phyloP scores from a whole-genome alignment of 768 basidiomycete genomes.

The Pleurotus djamor region DNA sequence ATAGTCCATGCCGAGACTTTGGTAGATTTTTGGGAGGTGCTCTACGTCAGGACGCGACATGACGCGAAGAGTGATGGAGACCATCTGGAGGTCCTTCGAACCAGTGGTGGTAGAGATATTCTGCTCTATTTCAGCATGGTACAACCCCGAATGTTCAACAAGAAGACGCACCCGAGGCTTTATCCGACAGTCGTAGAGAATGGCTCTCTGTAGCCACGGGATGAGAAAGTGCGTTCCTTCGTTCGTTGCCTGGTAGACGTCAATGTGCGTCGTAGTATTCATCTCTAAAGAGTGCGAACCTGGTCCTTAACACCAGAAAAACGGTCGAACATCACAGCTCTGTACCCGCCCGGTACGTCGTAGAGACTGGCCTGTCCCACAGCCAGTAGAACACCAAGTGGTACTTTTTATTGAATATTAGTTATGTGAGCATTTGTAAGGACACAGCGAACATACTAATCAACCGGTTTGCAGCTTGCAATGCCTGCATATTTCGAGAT shows the following conservation, averaged over 20 bases:
- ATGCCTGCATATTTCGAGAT: constrained; percentile 37
- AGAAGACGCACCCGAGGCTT: constrained; percentile 77
- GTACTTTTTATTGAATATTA: constrained; percentile 28
- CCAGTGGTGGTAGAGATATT: constrained; percentile 99
- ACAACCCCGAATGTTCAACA: neutral
- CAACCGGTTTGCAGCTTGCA: constrained; percentile 46
- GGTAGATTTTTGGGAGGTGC: constrained; percentile 92
- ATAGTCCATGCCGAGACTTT: constrained; percentile 92
- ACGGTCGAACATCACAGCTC: constrained; percentile 98
- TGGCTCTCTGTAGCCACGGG: constrained; percentile 94
- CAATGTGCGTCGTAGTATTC: constrained; percentile 1
- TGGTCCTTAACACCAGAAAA: constrained; percentile 87
- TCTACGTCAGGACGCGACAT: constrained; percentile 89
- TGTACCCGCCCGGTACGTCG: constrained; percentile 87
- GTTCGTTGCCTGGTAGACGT: constrained; percentile 61
- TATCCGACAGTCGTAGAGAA: constrained; percentile 96
- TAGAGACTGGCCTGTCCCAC: constrained; percentile 51
- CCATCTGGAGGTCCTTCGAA: constrained; percentile 98
- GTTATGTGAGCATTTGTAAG: neutral
- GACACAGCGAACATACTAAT: constrained; percentile 33
- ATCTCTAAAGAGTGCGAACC: constrained; percentile 38
- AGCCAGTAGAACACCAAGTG: constrained; percentile 43
- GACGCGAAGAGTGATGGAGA: constrained; percentile 94
- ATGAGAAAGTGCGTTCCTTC: constrained; percentile 97
- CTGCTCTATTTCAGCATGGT: constrained; percentile 34